These are phyloP conservation scores for Cryoendolithus antarcticus DNA, from an alignment of 2,329 filamentous ascomycete genomes.

Conservation along the genomic window DNA sequence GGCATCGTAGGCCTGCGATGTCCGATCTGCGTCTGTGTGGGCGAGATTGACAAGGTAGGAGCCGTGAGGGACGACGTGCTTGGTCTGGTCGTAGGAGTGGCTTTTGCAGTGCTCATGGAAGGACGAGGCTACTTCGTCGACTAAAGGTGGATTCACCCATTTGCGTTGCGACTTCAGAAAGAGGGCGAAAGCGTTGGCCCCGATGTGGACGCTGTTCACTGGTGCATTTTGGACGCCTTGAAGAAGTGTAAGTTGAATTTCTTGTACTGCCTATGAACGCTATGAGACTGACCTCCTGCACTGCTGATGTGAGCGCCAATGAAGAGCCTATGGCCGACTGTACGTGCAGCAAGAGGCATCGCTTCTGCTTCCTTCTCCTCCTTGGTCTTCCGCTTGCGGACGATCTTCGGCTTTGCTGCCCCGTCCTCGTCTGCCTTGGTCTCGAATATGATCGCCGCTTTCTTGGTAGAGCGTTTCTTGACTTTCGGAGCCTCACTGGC, in stretches of 20 bases:
- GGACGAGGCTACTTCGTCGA: slow-evolving; percentile 50
- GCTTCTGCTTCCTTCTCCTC: slow-evolving; percentile 43
- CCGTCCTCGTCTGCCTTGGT: background rate
- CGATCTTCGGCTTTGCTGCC: slow-evolving; percentile 1
- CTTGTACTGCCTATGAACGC: background rate
- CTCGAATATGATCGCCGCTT: too few species aligned
- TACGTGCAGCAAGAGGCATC: slow-evolving; percentile 58
- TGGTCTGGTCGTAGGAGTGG: slow-evolving; percentile 57
- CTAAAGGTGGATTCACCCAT: slow-evolving; percentile 74
- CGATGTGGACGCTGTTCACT: slow-evolving; percentile 29
- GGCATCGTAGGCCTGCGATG: slow-evolving; percentile 68
- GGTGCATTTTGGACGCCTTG: slow-evolving; percentile 81
- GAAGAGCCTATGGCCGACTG: slow-evolving; percentile 61
- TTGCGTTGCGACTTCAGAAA: slow-evolving; percentile 96
- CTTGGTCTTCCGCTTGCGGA: slow-evolving; percentile 42
- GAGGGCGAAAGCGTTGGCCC: slow-evolving; percentile 83
- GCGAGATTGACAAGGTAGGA: slow-evolving; percentile 96
- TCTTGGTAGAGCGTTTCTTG: too few species aligned
- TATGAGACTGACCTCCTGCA: slow-evolving; percentile 56
- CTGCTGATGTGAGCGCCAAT: slow-evolving; percentile 87
- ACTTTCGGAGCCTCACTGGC: background rate
- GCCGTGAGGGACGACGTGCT: slow-evolving; percentile 78
- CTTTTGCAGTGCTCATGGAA: slow-evolving; percentile 59
- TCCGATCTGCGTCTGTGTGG: slow-evolving; percentile 66
- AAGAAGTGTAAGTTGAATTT: background rate